Evolutionary conservation across 371 early-diverging fungal genomes (phyloP), one percentile per base, ranked within the genome.

Genomic region (Syncephalastrum racemosum): DNA sequence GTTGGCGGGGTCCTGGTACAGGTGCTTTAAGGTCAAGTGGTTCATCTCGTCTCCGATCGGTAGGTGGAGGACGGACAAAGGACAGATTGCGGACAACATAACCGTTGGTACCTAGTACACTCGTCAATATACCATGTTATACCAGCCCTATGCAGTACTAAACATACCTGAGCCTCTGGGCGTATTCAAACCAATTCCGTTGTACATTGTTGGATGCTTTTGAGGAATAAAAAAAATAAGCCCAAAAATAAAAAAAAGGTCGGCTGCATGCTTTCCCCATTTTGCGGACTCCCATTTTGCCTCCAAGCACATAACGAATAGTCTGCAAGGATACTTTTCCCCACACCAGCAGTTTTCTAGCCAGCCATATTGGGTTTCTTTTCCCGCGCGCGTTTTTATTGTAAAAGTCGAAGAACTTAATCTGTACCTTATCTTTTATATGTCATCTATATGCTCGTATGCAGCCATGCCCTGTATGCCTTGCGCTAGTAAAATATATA

Each of bases 21-120:
- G 72, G 70, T 25, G 67, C 63, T 41, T 76, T 72, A 7, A 66
- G 61, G 51, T 83, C 79, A 14, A 58, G 60, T 14, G 67, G 60
- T 57, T 47, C 58, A 63, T 53, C 68, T 39, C 64, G 70, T 4
- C 80, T 76, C 48, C 61, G 54, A 23, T 72, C 67, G 10, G 49
- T 58, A 14, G 61, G 64, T 14, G 70, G 72, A 13, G 86, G 80
- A 63, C 69, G 73, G 27, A 96, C 69, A 47, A 77, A 66, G 4
- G 96, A 92, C 43, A 91, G 72, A 75, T 95, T 98, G 41, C 90
- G 88, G 46, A 91, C 89, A 10, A 98, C 92, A 66, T 94, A 94
- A 46, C 98, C 98, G 68, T 95, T 98, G n/a, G 88, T 87, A 25
- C 78, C 78, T 74, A 54, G 27, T 27, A 6, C 39, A 23, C 15